Percentiles rank a stretch among this genome's conserved stretches.
These are phyloP conservation scores for Kuraishia hungarica DNA, from an alignment of 805 yeast genomes.

Conservation along the genomic window DNA sequence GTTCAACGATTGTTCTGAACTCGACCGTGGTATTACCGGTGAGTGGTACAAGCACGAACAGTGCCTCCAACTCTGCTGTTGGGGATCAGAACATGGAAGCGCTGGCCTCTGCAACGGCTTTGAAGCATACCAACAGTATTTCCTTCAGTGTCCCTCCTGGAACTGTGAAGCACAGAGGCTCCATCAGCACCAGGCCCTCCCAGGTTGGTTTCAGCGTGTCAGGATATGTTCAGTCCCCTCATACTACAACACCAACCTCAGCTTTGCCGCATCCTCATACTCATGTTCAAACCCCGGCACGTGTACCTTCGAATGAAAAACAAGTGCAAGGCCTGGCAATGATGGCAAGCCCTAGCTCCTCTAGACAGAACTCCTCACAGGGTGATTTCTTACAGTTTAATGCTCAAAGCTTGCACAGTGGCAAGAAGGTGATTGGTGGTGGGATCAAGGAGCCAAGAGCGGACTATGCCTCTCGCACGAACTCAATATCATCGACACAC, in stretches of 20 bases:
- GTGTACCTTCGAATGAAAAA: neutral
- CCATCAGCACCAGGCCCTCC: slow-evolving; percentile 46
- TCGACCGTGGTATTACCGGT: neutral
- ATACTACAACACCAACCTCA: neutral
- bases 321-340: neutral
- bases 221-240: neutral
- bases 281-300: slow-evolving; percentile 1
- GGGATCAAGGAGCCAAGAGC: slow-evolving; percentile 1
- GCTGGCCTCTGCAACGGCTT: neutral
- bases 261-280: neutral
- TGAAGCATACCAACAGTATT: slow-evolving; percentile 19
- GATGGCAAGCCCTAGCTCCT: slow-evolving; percentile 5
- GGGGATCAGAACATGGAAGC: neutral
- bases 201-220: slow-evolving; percentile 9
- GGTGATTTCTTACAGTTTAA: slow-evolving; percentile 4
- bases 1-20: neutral
- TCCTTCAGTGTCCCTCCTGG: slow-evolving; percentile 40
- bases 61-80: neutral
- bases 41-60: neutral
- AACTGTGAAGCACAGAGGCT: slow-evolving; percentile 43
- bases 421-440: slow-evolving; percentile 2
- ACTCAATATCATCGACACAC: slow-evolving; percentile 3
- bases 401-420: slow-evolving; percentile 4
- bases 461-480: slow-evolving; percentile 1
- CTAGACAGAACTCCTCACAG: slow-evolving; percentile 9